Base-by-base conservation (phyloP, 164 flowering plant genomes). In the Magnolia sinica region DNA sequence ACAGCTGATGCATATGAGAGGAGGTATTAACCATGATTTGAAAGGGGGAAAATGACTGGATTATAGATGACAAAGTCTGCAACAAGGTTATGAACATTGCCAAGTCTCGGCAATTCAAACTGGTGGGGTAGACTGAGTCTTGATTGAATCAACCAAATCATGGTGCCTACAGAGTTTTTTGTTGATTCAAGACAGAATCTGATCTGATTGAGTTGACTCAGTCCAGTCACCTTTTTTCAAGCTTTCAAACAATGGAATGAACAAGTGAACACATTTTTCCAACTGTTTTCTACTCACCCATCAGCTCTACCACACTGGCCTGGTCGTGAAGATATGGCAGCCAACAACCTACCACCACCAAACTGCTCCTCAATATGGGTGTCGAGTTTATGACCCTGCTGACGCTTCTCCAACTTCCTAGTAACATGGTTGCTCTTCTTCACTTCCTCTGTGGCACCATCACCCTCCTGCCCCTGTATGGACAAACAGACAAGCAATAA, bases 281-380 rank as follows among this genome's bases (percentile, higher is more conserved):
- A 37, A 37, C 45, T 37, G 45, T 16, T 24, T 27, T 59, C 78
- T 31, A 76, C 58, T 77, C 51, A 77, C 79, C 76, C 80, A 78
- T 78, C 80, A 74, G 77, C 73, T 68, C 76, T 11, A 14, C 76
- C 76, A 61, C 80, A 74, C n/a, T 78, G 77, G 14, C 80, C 80
- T 58, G 80, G 80, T 22, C 80, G 76, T 16, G 80, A 74, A n/a
- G 79, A 52, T n/a, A 77, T 77, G 76, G 68, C 31, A 19, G 79
- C 79, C 76, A 77, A 51, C 29, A 72, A 37, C 74, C 79, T 65
- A 18, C 77, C 80, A 73, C 73, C 19, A 50, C 80, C 61, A 61
- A 78, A 78, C 69, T 74, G 80, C 63, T 78, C 76, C 58, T 78
- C 80, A 69, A 74, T 74, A 49, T 78, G 76, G 20, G 73, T 50